Percentiles rank a stretch among this genome's conserved stretches.
Evolutionary conservation across 2,329 filamentous ascomycete species (phyloP).

Genomic region (Fusarium chlamydosporum): DNA sequence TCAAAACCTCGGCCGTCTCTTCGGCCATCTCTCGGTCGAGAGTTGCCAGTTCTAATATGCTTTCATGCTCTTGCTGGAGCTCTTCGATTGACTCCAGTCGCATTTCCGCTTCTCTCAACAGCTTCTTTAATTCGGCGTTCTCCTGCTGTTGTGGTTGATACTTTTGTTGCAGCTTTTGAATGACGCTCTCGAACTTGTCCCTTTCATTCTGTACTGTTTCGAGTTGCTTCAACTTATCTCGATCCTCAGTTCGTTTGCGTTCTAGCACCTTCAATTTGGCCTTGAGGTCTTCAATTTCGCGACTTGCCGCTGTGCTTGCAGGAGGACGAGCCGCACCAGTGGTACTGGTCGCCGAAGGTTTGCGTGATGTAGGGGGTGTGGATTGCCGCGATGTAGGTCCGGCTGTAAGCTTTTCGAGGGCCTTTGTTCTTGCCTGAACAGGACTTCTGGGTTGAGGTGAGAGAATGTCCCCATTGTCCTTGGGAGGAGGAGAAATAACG

Average conservation of each 20-base stretch:
- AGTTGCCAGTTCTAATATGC: conserved; percentile 85
- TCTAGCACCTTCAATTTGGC: conserved; percentile 89
- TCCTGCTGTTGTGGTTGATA: conserved; percentile 89
- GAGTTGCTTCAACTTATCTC: conserved; percentile 84
- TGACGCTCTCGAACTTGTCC: conserved; percentile 85
- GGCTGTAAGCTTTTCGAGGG: conserved; percentile 66
- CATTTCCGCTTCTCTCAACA: conserved; percentile 81
- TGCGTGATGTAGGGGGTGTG: conserved; percentile 53
- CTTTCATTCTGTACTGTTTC: conserved; percentile 82
- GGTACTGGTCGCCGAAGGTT: conserved; percentile 49
- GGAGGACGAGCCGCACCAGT: conserved; percentile 53
- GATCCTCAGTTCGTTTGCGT: conserved; percentile 86
- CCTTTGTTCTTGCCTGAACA: conserved; percentile 64
- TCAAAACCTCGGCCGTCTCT: conserved; percentile 86
- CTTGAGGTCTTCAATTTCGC: conserved; percentile 89
- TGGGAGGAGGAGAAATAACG: conserved; percentile 59
- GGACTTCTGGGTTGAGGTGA: conserved; percentile 67
- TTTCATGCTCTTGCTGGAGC: conserved; percentile 86
- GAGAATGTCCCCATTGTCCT: conserved; percentile 65
- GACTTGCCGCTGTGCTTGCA: conserved; percentile 65
- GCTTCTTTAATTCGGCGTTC: conserved; percentile 79
- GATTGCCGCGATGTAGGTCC: conserved; percentile 52
- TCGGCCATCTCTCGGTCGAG: conserved; percentile 97
- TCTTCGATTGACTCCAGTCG: conserved; percentile 77
- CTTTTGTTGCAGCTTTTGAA: conserved; percentile 91